Percentiles rank a stretch among this genome's conserved stretches.
These are phyloP conservation scores for Sistotremastrum niveocremeum DNA, from an alignment of 768 basidiomycete species.

Conservation along the genomic window DNA sequence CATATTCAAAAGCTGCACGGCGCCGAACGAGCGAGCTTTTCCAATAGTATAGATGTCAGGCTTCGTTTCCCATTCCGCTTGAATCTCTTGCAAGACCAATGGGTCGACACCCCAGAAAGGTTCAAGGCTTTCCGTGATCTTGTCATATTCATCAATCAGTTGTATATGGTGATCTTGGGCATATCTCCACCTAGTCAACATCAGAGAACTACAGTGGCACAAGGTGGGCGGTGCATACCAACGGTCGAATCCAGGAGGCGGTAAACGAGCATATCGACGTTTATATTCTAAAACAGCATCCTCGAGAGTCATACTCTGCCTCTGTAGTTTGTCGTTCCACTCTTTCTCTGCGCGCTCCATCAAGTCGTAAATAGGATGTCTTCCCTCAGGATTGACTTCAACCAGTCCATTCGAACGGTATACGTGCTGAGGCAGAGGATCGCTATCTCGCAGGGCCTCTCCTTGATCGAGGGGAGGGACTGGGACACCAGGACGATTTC, in stretches of 20 bases:
- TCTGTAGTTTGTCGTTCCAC: constrained; percentile 22
- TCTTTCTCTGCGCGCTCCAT: constrained; percentile 21
- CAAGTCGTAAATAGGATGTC: constrained; percentile 32
- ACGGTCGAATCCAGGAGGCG: constrained; percentile 29
- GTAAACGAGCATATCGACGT: constrained; percentile 19
- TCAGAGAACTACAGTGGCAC: not conserved
- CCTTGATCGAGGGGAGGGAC: too few species aligned
- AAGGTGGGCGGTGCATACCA: constrained; percentile 17
- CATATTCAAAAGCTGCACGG: too few species aligned
- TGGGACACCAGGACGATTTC: too few species aligned
- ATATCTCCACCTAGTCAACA: constrained; percentile 25
- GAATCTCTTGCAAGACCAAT: constrained; percentile 9
- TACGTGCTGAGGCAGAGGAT: constrained; percentile 7
- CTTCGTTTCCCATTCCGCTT: constrained; percentile 11
- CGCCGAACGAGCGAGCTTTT: constrained; percentile 6
- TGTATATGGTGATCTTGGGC: constrained; percentile 24
- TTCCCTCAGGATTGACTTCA: constrained; percentile 20
- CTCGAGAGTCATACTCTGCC: constrained; percentile 23
- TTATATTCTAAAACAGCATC: constrained; percentile 27
- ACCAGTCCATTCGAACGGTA: constrained; percentile 18
- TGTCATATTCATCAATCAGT: constrained; percentile 34
- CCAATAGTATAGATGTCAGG: constrained; percentile 11
- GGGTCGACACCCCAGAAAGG: constrained; percentile 25
- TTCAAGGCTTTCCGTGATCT: constrained; percentile 24
- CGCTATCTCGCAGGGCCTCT: too few species aligned